Percentiles rank a stretch among this genome's conserved stretches.
These are phyloP conservation scores for Seiridium unicorne DNA, from an alignment of 2,329 filamentous ascomycete species.

Conservation along the genomic window DNA sequence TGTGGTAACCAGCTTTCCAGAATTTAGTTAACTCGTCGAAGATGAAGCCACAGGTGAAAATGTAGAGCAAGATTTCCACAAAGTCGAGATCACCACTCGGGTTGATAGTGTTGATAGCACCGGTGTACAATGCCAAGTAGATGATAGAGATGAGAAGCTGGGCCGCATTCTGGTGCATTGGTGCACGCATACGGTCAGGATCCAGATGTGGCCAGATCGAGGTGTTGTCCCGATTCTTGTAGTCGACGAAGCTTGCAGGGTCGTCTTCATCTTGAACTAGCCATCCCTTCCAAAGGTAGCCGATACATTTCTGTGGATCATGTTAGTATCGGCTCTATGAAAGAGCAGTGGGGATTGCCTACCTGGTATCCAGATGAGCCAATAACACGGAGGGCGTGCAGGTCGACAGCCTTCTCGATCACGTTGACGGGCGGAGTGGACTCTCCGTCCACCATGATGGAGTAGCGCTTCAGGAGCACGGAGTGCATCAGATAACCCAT, in stretches of 20 bases:
- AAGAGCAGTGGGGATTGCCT: neutral
- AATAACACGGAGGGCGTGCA: conserved; percentile 86
- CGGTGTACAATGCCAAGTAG: conserved; percentile 83
- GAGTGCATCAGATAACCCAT: conserved; percentile 75
- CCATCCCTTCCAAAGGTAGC: conserved; percentile 93
- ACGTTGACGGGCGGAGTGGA: conserved; percentile 79
- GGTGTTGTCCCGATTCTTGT: conserved; percentile 76
- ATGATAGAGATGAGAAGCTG: conserved; percentile 82
- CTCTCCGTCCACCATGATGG: conserved; percentile 70
- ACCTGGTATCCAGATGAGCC: conserved; percentile 85
- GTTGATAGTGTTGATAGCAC: conserved; percentile 93
- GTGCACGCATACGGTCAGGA: conserved; percentile 90
- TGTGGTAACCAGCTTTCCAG: conserved; percentile 90
- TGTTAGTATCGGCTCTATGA: neutral
- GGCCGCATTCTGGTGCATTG: conserved; percentile 86
- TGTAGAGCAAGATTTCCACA: conserved; percentile 80
- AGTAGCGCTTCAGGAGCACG: conserved; percentile 84
- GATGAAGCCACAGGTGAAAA: conserved; percentile 89
- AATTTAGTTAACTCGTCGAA: conserved; percentile 86
- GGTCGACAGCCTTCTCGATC: conserved; percentile 88
- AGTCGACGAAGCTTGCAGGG: conserved; percentile 84
- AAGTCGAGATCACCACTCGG: conserved; percentile 77
- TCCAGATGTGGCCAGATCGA: conserved; percentile 81
- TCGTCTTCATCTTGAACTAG: conserved; percentile 93
- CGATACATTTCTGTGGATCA: conserved; percentile 68